Conservation (phyloP, 768 basidiomycete species). For the Amanita molliuscula region DNA sequence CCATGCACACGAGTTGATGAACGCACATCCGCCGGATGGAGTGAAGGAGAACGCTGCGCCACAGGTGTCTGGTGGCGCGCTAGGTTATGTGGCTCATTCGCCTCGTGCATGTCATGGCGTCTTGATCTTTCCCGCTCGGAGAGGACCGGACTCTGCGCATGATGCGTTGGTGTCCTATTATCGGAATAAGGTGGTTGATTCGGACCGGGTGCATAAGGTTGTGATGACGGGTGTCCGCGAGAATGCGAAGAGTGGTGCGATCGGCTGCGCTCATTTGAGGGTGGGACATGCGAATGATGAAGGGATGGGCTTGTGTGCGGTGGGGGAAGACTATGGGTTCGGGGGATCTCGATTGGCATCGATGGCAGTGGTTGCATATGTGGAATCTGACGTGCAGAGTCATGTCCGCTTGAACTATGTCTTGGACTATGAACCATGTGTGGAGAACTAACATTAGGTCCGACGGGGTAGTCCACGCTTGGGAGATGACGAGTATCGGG, state of each 20-base stretch:
- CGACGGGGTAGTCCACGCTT: conserved; percentile 38
- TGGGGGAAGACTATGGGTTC: conserved; percentile 22
- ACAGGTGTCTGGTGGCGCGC: conserved; percentile 19
- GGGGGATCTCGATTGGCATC: conserved; percentile 26
- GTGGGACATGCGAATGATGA: conserved; percentile 20
- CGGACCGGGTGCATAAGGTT: conserved; percentile 25
- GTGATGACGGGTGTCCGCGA: conserved; percentile 32
- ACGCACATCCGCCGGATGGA: conserved; percentile 23
- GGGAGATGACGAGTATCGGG: conserved; percentile 41
- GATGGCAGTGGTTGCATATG: conserved; percentile 37
- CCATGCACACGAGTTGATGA: conserved; percentile 39
- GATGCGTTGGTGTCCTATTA: conserved; percentile 29
- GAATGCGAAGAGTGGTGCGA: conserved; percentile 39
- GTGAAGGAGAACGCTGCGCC: conserved; percentile 25
- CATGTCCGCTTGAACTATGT: conserved; percentile 31
- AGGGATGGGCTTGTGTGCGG: conserved; percentile 20
- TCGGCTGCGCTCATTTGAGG: conserved; percentile 22
- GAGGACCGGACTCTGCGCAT: conserved; percentile 40
- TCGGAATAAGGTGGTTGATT: conserved; percentile 43
- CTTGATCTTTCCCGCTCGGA: conserved; percentile 36
- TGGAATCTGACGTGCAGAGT: conserved; percentile 35
- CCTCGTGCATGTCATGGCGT: conserved; percentile 38
- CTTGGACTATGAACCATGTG: conserved; percentile 33
- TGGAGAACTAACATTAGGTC: conserved; percentile 27
- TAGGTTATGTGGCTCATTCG: conserved; percentile 21